Conservation (phyloP, 1,284 basidiomycete genomes). For the Marasmius fiardii region DNA sequence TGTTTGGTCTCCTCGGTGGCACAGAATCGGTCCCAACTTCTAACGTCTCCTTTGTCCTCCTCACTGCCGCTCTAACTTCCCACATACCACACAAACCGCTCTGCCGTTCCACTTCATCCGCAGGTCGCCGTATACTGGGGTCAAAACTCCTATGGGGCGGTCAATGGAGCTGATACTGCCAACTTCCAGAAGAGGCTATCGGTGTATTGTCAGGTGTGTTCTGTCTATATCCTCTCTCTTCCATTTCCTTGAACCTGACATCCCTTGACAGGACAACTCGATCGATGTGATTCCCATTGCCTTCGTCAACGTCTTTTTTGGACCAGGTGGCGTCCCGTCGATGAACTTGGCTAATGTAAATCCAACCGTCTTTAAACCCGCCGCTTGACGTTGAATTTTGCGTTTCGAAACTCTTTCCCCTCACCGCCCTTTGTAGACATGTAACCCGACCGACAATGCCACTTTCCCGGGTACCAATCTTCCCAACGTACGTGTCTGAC, state of each 20-base stretch:
- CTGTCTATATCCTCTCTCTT: too few relatives aligned
- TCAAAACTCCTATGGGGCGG: constrained; percentile 65
- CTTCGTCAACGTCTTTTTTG: constrained; percentile 61
- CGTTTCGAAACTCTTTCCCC: neutral
- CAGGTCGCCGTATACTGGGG: constrained; percentile 51
- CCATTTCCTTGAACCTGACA: neutral
- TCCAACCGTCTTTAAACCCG: neutral
- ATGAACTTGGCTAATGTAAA: constrained; percentile 62
- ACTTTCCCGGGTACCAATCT: constrained; percentile 58
- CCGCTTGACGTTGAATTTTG: constrained; percentile 4
- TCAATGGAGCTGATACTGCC: constrained; percentile 39
- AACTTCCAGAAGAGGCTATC: constrained; percentile 55
- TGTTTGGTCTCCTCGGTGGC: neutral
- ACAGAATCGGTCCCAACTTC: neutral
- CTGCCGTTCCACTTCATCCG: neutral
- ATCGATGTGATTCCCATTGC: constrained; percentile 63
- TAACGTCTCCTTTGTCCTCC: neutral
- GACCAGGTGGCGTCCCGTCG: constrained; percentile 52
- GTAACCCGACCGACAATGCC: constrained; percentile 50
- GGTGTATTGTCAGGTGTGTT: constrained; percentile 53
- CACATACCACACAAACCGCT: neutral
- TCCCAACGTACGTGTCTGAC: constrained; percentile 34
- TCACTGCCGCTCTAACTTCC: neutral
- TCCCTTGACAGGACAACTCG: constrained; percentile 42
- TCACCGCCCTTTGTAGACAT: constrained; percentile 35